Percentiles rank a stretch among this genome's conserved stretches.
Conservation (phyloP, 2,329 filamentous ascomycete species). For the Esteya vermicola region DNA sequence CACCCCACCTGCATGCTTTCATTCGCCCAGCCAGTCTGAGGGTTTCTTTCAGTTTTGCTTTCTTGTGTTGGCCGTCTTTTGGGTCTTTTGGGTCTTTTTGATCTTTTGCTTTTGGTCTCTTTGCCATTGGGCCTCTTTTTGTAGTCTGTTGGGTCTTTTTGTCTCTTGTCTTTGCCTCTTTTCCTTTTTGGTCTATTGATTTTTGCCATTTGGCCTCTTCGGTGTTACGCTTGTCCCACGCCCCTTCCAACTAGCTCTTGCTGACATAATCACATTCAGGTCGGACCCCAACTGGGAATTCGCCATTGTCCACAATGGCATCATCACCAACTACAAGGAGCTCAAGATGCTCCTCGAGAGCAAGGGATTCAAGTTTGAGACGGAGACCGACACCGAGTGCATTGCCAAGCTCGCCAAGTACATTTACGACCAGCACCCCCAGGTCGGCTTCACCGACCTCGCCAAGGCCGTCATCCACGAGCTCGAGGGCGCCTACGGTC, state of each 20-base stretch:
- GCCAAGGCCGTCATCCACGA: constrained; percentile 97
- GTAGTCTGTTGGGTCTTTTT: background rate
- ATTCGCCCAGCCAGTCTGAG: background rate
- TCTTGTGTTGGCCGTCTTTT: background rate
- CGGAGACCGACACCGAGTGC: constrained; percentile 97
- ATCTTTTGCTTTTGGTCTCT: background rate
- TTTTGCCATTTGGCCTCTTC: no score
- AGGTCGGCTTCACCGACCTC: constrained; percentile 89
- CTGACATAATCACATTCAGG: constrained; percentile 29
- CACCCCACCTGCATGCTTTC: no score
- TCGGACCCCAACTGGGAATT: constrained; percentile 96
- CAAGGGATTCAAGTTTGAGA: constrained; percentile 99
- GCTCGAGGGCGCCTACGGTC: constrained; percentile 92
- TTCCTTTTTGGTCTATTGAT: background rate
- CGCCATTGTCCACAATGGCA: constrained; percentile 95
- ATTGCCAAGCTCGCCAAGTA: constrained; percentile 99
- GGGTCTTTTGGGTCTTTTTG: background rate
- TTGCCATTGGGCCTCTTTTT: background rate
- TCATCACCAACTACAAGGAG: constrained; percentile 99
- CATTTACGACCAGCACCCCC: constrained; percentile 87
- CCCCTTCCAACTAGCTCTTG: background rate
- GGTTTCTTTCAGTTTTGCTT: background rate
- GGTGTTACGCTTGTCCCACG: background rate
- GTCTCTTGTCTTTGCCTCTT: background rate
- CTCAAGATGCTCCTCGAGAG: constrained; percentile 79